phyloP scores from a whole-genome alignment of 345 rosid genomes.

The Eucalyptus polybractea region DNA sequence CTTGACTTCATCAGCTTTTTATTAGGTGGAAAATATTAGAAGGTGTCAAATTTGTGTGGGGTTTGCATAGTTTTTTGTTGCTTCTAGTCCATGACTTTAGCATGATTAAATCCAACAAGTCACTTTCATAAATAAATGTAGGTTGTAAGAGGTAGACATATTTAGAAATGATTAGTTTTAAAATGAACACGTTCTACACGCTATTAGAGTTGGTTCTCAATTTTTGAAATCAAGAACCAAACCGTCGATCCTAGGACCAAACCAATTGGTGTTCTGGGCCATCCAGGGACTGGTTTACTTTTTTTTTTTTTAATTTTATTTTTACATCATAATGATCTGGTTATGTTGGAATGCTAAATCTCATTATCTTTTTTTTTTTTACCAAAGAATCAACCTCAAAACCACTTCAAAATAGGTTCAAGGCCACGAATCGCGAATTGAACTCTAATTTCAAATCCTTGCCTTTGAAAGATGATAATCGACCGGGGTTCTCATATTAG shows the following conservation, averaged over 20 bases:
- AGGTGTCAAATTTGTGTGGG: not conserved
- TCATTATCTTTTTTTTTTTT: not conserved
- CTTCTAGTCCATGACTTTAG: not conserved
- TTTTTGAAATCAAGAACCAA: not conserved
- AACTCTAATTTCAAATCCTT: not conserved
- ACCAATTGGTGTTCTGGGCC: not conserved
- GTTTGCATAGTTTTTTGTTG: not conserved
- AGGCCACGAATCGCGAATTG: rapidly evolving
- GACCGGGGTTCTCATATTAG: not conserved
- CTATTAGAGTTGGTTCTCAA: not conserved
- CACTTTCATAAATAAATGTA: not conserved
- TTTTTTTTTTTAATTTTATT: not conserved
- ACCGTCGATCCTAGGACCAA: rapidly evolving
- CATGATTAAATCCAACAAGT: not conserved
- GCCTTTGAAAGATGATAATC: not conserved
- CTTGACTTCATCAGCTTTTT: not conserved
- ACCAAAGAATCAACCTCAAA: not conserved
- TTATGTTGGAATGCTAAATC: not conserved
- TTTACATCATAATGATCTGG: not conserved
- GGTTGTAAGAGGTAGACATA: not conserved
- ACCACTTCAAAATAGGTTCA: not conserved
- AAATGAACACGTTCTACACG: not conserved
- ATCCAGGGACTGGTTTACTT: not conserved
- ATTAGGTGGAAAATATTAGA: not conserved
- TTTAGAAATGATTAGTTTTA: rapidly evolving